These are phyloP conservation scores for Hemisphaericaspora nanyangensis DNA, from an alignment of 805 yeast species.

Conservation along the genomic window DNA sequence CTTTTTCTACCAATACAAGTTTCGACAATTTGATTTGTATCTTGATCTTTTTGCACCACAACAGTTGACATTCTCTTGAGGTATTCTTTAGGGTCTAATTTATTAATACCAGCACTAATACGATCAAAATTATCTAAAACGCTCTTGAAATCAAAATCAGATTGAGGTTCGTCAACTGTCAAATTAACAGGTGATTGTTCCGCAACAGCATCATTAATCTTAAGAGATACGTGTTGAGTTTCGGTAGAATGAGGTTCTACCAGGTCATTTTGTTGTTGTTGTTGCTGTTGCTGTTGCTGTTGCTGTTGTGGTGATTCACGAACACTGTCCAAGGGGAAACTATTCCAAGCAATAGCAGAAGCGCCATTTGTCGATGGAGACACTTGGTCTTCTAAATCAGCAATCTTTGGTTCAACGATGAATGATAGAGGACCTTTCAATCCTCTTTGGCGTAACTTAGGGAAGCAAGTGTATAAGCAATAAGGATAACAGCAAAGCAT, in stretches of 20 bases:
- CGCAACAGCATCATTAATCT: background rate
- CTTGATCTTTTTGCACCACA: slow-evolving; percentile 1
- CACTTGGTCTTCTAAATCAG: slow-evolving; percentile 6
- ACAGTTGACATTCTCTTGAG: slow-evolving; percentile 6
- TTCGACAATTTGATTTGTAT: slow-evolving; percentile 3
- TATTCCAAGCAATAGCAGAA: slow-evolving; percentile 10
- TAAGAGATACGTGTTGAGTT: too few relatives aligned
- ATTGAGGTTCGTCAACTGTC: background rate
- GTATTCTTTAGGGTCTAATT: background rate
- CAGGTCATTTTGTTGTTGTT: background rate
- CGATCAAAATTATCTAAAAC: slow-evolving; percentile 14
- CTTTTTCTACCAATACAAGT: slow-evolving; percentile 14
- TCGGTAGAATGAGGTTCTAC: background rate
- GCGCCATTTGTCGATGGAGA: background rate
- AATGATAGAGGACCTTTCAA: background rate
- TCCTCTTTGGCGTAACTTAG: background rate
- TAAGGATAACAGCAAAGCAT: background rate
- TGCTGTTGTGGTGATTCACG: background rate
- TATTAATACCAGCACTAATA: background rate
- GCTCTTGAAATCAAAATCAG: slow-evolving; percentile 10
- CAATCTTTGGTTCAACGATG: background rate
- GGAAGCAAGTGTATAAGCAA: background rate
- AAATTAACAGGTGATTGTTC: background rate
- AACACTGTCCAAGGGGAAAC: slow-evolving; percentile 7
- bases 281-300: background rate